Base-by-base conservation (phyloP, 2,329 filamentous ascomycete species). In the Fusarium sp. region DNA sequence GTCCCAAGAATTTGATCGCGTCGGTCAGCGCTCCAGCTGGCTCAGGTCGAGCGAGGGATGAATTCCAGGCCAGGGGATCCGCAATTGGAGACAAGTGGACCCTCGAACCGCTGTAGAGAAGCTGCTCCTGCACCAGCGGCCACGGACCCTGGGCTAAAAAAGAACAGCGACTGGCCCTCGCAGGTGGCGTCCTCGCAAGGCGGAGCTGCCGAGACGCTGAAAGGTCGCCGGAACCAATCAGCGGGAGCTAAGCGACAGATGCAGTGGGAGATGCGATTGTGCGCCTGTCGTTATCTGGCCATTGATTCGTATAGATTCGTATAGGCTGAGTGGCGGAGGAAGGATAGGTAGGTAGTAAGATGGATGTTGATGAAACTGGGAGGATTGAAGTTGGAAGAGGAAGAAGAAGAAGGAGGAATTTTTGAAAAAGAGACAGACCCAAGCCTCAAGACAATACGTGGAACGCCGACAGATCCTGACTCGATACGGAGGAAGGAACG, bases 41-140 rank as follows among this genome's bases (percentile, higher is more conserved):
- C 29, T 69, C 58, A 63, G 64, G 44, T 70, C 70, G 44, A 51
- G 46, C 46, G 71, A 74, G 66, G 71, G 73, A 74, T 74, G 67
- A 70, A 65, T 72, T 65, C 27, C 66, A 75, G 70, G 64, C 61
- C 65, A 70, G 66, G 71, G 75, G 71, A 64, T 72, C 69, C 61
- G 69, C 64, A 78, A 70, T 73, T 78, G 74, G 72, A 75, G 66
- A 78, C 66, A 40, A 12, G 72, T 75, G 71, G 72, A 62, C 51
- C 55, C 64, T 55, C 55, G 64, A 60, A 56, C 64, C 53, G 53
- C 69, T 61, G 58, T 58, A 40, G 64, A 57, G 64, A 59, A 66
- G 69, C 27, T 51, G 24, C 58, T 46, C 55, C 55, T 58, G 57
- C 63, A 42, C 59, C 51, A 61, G 62, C 60, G 22, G 22, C 46